Conservation (phyloP, 257 asterid genomes). For the Euphrasia confusa region DNA sequence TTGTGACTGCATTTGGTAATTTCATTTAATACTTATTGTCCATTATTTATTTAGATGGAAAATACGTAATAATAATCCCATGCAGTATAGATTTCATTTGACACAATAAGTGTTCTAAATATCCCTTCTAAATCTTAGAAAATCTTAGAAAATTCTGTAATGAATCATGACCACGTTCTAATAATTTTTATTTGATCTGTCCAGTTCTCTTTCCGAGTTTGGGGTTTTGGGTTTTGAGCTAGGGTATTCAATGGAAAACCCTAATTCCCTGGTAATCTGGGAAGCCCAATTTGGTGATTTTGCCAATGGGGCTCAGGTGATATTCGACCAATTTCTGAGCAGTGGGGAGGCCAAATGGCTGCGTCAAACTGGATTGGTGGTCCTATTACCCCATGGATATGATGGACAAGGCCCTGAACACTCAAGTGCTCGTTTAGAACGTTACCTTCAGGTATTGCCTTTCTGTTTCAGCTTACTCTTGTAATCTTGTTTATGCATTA, state of each 20-base stretch:
- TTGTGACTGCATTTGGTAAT: too few species aligned
- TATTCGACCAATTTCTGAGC: slow-evolving; percentile 69
- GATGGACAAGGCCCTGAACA: slow-evolving; percentile 89
- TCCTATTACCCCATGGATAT: slow-evolving; percentile 69
- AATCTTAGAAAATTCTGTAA: too few species aligned
- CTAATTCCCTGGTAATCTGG: slow-evolving; percentile 83
- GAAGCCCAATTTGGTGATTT: slow-evolving; percentile 84
- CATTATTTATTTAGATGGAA: too few species aligned
- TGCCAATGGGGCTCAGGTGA: slow-evolving; percentile 75
- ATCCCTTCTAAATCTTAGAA: too few species aligned
- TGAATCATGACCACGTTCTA: too few species aligned
- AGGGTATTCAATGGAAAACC: slow-evolving; percentile 96
- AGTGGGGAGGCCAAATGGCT: slow-evolving; percentile 83
- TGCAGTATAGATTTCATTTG: too few species aligned
- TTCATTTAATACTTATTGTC: too few species aligned
- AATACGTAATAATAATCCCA: too few species aligned
- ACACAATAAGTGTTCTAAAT: too few species aligned
- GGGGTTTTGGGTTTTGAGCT: slow-evolving; percentile 70
- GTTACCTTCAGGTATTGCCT: slow-evolving; percentile 54
- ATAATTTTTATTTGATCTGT: too few species aligned
- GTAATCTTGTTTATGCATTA: slow-evolving; percentile 19
- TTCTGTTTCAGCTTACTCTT: slow-evolving; percentile 18
- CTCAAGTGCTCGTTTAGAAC: slow-evolving; percentile 77
- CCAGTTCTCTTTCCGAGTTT: too few species aligned
- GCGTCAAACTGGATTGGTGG: slow-evolving; percentile 60